These are phyloP conservation scores for Annulohypoxylon truncatum DNA, from an alignment of 2,329 filamentous ascomycete species.

Conservation along the genomic window DNA sequence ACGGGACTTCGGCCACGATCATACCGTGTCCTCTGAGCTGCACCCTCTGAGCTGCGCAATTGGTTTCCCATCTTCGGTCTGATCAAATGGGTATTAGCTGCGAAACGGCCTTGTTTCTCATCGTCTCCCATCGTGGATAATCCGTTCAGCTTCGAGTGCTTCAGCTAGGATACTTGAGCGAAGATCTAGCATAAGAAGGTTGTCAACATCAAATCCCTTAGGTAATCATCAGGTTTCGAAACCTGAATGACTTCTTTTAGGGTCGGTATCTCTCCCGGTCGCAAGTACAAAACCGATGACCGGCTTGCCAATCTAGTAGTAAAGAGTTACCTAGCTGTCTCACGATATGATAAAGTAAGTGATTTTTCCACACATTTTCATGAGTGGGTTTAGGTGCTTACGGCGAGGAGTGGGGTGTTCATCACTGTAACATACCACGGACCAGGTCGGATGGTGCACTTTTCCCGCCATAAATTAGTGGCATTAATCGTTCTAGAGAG, in stretches of 20 bases:
- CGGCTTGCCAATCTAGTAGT: no score
- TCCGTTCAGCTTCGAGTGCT: slow-evolving; percentile 28
- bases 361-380: no score
- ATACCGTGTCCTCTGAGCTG: slow-evolving; percentile 52
- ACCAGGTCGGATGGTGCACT: no score
- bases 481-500: background rate
- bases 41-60: slow-evolving; percentile 46
- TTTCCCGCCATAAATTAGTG: no score
- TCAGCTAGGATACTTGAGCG: slow-evolving; percentile 12
- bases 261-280: background rate
- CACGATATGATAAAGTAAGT: background rate
- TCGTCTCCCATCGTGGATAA: slow-evolving; percentile 18
- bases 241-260: slow-evolving; percentile 23
- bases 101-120: background rate
- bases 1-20: slow-evolving; percentile 53
- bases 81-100: slow-evolving; percentile 1
- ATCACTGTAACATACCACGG: background rate
- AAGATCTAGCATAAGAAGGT: slow-evolving; percentile 20
- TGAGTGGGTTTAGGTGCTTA: background rate
- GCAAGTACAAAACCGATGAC: background rate
- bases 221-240: slow-evolving; percentile 32
- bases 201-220: slow-evolving; percentile 38
- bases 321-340: no score
- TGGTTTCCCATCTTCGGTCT: slow-evolving; percentile 29
- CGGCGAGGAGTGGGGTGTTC: background rate